Evolutionary conservation across 2,329 filamentous ascomycete genomes (phyloP).

Genomic region (Fusarium nygamai): DNA sequence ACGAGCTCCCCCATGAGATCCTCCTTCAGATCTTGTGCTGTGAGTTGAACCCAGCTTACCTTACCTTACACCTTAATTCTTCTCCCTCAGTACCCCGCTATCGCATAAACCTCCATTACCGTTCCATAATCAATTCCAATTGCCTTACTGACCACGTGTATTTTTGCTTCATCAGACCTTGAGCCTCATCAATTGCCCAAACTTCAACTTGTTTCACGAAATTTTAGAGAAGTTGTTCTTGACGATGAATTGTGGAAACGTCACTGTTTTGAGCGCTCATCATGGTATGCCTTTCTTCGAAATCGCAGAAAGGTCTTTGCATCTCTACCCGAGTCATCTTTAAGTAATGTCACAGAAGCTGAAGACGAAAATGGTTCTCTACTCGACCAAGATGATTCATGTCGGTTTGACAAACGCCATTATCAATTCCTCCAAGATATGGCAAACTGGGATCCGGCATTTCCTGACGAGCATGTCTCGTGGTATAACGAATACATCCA

Average conservation of each 20-base stretch:
- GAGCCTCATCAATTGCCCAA: constrained; percentile 61
- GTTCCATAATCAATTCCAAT: background rate
- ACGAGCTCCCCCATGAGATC: constrained; percentile 71
- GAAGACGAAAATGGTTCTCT: constrained; percentile 5
- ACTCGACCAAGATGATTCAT: constrained; percentile 41
- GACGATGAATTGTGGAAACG: constrained; percentile 82
- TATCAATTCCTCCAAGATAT: constrained; percentile 61
- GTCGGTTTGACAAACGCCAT: constrained; percentile 20
- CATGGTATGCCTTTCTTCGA: constrained; percentile 70
- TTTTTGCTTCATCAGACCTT: constrained; percentile 44
- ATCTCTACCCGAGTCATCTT: constrained; percentile 36
- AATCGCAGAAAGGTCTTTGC: constrained; percentile 47
- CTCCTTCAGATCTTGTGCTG: constrained; percentile 70
- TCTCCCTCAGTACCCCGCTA: constrained; percentile 37
- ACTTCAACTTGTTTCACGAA: constrained; percentile 75
- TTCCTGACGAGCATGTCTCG: constrained; percentile 74
- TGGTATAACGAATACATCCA: constrained; percentile 94
- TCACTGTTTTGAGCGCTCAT: constrained; percentile 77
- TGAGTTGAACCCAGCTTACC: constrained; percentile 51
- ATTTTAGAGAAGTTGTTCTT: constrained; percentile 72
- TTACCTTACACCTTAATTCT: background rate
- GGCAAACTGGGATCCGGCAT: constrained; percentile 86
- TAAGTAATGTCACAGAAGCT: constrained; percentile 10
- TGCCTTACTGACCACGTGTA: constrained; percentile 35
- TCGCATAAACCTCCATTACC: background rate